phyloP scores from a whole-genome alignment of 1,139 yeast genomes.

The Yamadazyma trypodendri region DNA sequence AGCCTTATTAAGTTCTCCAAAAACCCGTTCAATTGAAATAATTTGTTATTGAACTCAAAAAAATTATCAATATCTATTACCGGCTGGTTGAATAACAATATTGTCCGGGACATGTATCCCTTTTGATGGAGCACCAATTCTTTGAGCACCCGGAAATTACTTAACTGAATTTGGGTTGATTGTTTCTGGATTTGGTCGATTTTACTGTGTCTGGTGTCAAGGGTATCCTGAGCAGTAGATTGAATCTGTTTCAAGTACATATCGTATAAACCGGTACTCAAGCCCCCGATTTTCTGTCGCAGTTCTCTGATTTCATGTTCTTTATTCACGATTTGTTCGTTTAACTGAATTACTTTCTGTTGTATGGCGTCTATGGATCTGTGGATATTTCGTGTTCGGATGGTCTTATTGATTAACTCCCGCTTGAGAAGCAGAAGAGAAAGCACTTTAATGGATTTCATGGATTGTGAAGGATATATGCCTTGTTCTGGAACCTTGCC shows the following conservation, averaged over 20 bases:
- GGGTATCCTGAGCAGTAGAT: background rate
- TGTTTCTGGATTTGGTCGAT: conserved; percentile 31
- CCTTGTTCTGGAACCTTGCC: conserved; percentile 10
- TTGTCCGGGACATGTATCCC: conserved; percentile 12
- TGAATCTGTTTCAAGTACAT: background rate
- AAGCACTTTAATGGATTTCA: conserved; percentile 32
- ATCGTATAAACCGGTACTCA: background rate
- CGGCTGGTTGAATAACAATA: conserved; percentile 27
- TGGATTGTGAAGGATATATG: conserved; percentile 6
- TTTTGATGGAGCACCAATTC: conserved; percentile 21
- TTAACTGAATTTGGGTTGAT: conserved; percentile 23
- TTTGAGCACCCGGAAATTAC: conserved; percentile 26
- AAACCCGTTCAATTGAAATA: conserved; percentile 36
- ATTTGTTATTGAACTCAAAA: conserved; percentile 24
- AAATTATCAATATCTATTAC: conserved; percentile 30
- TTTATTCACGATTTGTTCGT: conserved; percentile 14
- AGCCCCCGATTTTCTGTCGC: conserved; percentile 6
- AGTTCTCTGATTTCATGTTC: conserved; percentile 12
- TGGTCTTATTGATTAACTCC: conserved; percentile 26
- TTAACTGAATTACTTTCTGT: conserved; percentile 17
- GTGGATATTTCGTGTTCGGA: conserved; percentile 24
- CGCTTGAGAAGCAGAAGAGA: conserved; percentile 45
- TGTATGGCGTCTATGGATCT: conserved; percentile 17
- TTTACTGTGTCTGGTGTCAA: conserved; percentile 11
- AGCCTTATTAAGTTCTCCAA: conserved; percentile 38